Conservation (phyloP, 441 rosid genomes). For the Erodium trifolium region DNA sequence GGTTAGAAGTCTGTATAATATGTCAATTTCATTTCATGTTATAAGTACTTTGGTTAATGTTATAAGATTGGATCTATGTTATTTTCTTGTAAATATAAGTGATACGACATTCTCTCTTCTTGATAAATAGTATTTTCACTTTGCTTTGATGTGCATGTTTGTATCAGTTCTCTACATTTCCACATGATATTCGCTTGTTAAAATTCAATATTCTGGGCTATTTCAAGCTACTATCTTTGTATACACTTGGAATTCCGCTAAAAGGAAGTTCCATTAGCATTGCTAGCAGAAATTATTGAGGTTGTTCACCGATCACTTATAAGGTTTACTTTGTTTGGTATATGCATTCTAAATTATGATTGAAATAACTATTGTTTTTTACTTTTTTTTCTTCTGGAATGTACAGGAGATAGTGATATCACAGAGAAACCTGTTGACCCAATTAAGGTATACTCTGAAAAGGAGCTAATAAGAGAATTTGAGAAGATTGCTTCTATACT, state of each 20-base stretch:
- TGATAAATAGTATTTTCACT: background rate
- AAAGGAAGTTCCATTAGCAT: background rate
- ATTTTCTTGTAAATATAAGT: background rate
- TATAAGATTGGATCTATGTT: background rate
- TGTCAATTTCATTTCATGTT: background rate
- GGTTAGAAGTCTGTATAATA: background rate
- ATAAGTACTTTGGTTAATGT: background rate
- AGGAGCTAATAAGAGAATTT: slow-evolving; percentile 83
- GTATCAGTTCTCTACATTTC: background rate
- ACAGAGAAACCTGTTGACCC: slow-evolving; percentile 75
- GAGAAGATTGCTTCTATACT: slow-evolving; percentile 81
- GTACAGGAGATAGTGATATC: slow-evolving; percentile 65
- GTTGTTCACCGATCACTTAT: background rate
- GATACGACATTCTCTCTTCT: background rate
- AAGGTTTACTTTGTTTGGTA: background rate
- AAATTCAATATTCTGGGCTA: background rate
- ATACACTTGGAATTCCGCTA: background rate
- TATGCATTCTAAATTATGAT: background rate
- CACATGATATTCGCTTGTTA: background rate
- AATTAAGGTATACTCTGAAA: slow-evolving; percentile 79
- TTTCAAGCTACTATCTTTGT: background rate
- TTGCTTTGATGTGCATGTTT: background rate
- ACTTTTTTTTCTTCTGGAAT: slow-evolving; percentile 7
- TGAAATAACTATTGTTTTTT: slow-evolving; percentile 1
- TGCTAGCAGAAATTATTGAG: background rate